Evolutionary conservation across 176 grass and related monocot genomes (phyloP).

Genomic region (Oryza officinalis): DNA sequence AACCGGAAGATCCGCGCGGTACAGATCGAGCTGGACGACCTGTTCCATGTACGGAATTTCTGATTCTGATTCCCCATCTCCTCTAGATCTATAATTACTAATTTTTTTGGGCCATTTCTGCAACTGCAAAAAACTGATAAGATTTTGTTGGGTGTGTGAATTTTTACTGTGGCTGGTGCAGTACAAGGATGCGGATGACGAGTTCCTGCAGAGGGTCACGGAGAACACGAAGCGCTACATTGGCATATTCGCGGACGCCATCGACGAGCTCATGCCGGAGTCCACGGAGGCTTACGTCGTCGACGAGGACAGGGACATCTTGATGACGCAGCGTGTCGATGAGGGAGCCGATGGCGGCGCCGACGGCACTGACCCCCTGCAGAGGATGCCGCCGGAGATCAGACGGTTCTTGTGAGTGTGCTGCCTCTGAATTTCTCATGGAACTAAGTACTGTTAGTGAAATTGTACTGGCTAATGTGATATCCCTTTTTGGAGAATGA

Average conservation of each 20-base stretch:
- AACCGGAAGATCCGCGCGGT: constrained; percentile 79
- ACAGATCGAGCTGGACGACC: constrained; percentile 87
- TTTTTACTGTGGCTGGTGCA: neutral
- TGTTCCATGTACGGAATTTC: constrained; percentile 58
- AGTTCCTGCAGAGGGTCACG: constrained; percentile 77
- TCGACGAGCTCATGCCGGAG: constrained; percentile 95
- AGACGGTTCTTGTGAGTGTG: constrained; percentile 89
- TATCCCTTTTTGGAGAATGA: neutral
- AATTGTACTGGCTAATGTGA: neutral
- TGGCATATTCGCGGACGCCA: constrained; percentile 67
- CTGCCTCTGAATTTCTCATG: neutral
- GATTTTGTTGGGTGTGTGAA: neutral
- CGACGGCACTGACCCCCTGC: constrained; percentile 54
- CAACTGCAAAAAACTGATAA: constrained; percentile 23
- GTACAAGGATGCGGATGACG: constrained; percentile 88
- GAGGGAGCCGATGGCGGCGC: constrained; percentile 57
- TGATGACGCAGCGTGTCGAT: constrained; percentile 97
- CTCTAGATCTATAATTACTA: neutral
- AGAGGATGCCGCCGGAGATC: constrained; percentile 96
- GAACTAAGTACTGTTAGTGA: neutral
- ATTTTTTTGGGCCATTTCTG: no score
- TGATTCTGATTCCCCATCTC: neutral
- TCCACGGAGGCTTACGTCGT: constrained; percentile 82
- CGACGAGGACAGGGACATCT: constrained; percentile 86
- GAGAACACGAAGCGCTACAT: constrained; percentile 90